Percentiles rank a stretch among this genome's conserved stretches.
Conservation (phyloP, 257 asterid species). For the Buddleja alternifolia region DNA sequence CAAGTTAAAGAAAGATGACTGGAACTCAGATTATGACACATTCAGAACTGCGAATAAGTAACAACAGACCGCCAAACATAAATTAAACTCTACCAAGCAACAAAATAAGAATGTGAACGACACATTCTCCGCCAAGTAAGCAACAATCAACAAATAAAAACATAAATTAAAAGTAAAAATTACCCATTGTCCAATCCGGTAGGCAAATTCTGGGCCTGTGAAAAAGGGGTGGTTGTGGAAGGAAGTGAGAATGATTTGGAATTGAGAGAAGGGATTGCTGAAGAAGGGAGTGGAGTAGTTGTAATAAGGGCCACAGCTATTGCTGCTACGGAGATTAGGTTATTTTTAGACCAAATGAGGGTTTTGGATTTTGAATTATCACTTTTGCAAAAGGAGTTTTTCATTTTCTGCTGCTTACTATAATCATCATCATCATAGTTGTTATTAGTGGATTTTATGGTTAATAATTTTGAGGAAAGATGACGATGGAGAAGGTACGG, state of each 20-base stretch:
- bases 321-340: conserved; percentile 69
- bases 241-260: conserved; percentile 45
- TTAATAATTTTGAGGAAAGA: conserved; percentile 19
- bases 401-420: not conserved
- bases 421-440: not conserved
- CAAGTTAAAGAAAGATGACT: not conserved
- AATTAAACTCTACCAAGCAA: too few relatives aligned
- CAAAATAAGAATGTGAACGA: too few relatives aligned
- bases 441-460: conserved; percentile 12
- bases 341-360: conserved; percentile 35
- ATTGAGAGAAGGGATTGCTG: conserved; percentile 68
- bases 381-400: too few relatives aligned
- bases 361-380: conserved; percentile 13
- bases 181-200: conserved; percentile 86
- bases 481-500: conserved; percentile 36
- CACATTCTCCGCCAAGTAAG: not conserved
- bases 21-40: too few relatives aligned
- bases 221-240: conserved; percentile 70
- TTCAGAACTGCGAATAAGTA: too few relatives aligned
- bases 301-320: conserved; percentile 57
- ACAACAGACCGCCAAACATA: not conserved
- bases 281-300: conserved; percentile 71
- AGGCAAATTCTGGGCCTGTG: conserved; percentile 78
- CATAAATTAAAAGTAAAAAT: not conserved
- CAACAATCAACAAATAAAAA: not conserved